Conservation (phyloP, 345 rosid species). For the Angophora floribunda region DNA sequence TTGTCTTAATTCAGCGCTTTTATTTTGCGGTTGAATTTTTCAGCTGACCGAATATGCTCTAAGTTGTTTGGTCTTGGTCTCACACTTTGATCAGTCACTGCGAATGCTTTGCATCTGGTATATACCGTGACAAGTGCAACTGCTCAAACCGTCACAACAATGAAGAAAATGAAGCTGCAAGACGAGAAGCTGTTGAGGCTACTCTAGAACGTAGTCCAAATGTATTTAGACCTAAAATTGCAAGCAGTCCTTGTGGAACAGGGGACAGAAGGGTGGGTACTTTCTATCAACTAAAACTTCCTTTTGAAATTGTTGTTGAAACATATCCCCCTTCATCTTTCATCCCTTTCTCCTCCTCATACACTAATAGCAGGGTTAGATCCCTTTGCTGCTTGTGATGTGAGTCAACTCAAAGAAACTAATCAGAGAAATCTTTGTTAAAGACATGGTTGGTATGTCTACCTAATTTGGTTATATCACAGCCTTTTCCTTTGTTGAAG, state of each 20-base stretch:
- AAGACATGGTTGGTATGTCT: not conserved
- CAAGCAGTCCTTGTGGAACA: slow-evolving; percentile 85
- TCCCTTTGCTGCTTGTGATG: not conserved
- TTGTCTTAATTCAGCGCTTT: not conserved
- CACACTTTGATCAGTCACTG: slow-evolving; percentile 59
- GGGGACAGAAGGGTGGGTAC: slow-evolving; percentile 60
- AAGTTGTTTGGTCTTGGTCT: not conserved
- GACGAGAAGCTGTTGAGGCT: slow-evolving; percentile 91
- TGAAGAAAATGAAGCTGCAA: slow-evolving; percentile 81
- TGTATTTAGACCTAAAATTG: slow-evolving; percentile 98
- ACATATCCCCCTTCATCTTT: not conserved
- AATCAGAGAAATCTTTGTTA: not conserved
- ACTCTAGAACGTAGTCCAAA: slow-evolving; percentile 94
- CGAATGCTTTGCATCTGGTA: slow-evolving; percentile 97
- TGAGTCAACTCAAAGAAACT: not conserved
- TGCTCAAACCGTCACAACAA: slow-evolving; percentile 90
- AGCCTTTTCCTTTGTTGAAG: not conserved
- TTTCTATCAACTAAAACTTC: not conserved
- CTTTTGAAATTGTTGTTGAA: not conserved
- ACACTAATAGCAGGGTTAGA: not conserved
- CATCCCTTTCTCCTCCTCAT: not conserved
- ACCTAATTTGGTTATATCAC: not conserved
- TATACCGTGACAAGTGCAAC: slow-evolving; percentile 97
- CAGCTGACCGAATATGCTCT: not conserved
- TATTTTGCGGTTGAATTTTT: not conserved